Conservation (phyloP, 257 asterid species). For the Przewalskia tangutica region DNA sequence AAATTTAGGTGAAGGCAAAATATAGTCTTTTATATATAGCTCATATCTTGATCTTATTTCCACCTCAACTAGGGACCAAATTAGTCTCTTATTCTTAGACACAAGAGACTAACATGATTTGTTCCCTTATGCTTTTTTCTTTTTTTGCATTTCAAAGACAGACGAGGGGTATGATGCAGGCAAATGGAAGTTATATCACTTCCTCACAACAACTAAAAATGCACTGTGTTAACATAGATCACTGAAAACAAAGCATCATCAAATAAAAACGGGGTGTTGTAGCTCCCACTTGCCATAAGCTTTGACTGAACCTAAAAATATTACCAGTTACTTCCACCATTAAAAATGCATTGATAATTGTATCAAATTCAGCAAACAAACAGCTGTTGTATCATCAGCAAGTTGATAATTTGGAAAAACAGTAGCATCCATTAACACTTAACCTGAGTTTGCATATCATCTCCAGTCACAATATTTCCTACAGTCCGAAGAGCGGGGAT, state of each 20-base stretch:
- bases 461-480: constrained; percentile 8
- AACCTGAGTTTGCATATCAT: constrained; percentile 13
- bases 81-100: background rate
- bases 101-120: background rate
- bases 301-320: background rate
- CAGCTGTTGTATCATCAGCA: background rate
- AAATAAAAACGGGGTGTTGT: background rate
- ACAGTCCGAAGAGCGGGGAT: constrained; percentile 10
- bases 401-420: background rate
- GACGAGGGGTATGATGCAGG: background rate
- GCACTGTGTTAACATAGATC: background rate
- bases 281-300: background rate
- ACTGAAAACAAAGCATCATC: background rate
- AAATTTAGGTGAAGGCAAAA: background rate
- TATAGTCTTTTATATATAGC: background rate
- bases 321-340: background rate
- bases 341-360: constrained; percentile 7
- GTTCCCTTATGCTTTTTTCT: background rate
- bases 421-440: background rate
- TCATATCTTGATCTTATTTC: background rate
- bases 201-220: background rate
- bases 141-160: background rate
- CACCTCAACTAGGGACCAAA: background rate
- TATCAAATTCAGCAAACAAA: background rate
- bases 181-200: background rate